Base-by-base conservation (phyloP, 148 eudicot genomes). In the Heliamphora exappendiculata region DNA sequence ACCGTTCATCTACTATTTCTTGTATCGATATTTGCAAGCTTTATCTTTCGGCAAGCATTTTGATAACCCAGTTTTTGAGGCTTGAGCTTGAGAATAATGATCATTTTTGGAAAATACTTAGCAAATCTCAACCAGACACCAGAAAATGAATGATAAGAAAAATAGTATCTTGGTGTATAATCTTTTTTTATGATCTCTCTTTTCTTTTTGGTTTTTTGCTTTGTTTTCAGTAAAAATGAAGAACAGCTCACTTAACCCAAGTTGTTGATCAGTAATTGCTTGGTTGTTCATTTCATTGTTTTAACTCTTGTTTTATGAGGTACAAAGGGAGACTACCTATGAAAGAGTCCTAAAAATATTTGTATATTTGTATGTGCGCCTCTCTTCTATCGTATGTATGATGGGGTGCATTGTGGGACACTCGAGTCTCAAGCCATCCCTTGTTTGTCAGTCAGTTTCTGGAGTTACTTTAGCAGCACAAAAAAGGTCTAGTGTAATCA, bases 101-200 rank as follows among this genome's bases (percentile, higher is more conserved):
- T 57, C 62, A n/a, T 57, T 28, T 26, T 26, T 49, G 11, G 73
- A 29, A 44, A 39, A 39, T n/a, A 22, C 34, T 44, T 68, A 13
- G 12, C 24, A 12, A 42, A 8, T 68, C 34, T 67, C 47, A 41
- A 24, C 3, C 33, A 67, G 72, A 26, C 34, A 68, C 53, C 53
- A 68, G 19, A 68, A 42, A n/a, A n/a, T n/a, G n/a, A 57, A 28
- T 47, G 73, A 70, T 31, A 47, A 14, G 57, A 26, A 70, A 70
- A 28, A 68, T 44, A 16, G 13, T 24, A 17, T 4, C 53, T 24
- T 42, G 1, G 53, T 12, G 47, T 42, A 1, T 39, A 51, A 2
- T 51, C 3, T 63, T 42, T 24, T 4, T 3, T 4, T 19, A 4
- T 31, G 4, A 0, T 3, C 34, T 20, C n/a, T 22, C 41, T 4